Base-by-base conservation (phyloP, 208 protist genomes). In the Trypanosoma mega region DNA sequence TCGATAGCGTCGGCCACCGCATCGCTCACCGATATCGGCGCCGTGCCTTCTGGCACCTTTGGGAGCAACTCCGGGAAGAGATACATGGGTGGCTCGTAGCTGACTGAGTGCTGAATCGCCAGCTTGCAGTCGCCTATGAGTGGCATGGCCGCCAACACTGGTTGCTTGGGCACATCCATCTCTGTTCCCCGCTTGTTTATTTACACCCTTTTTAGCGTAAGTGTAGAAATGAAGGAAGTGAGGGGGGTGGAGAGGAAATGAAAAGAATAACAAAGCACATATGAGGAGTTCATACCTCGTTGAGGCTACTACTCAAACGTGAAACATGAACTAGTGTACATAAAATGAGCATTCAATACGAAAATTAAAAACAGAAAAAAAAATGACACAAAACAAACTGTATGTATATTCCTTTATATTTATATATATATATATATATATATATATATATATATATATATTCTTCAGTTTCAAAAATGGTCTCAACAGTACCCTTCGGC, bases 21-120 rank as follows among this genome's bases (percentile, higher is more conserved):
- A 45, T 95, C 89, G 78, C 85, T 86, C 9, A 85, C 82, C 27
- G 68, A 64, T 8, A 85, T 30, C 21, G 78, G 74, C 4, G 82
- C 58, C 5, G 76, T 83, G 16, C 79, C 81, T 57, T 90, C 72
- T 21, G 83, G 80, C 1, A 91, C 89, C 53, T 69, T 69, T 45
- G 77, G 74, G 31, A 95, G 70, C 46, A 95, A 56, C 67, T 95
- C 83, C 1, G 82, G 89, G 49, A 92, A 93, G 2, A 95, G 75
- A 63, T 95, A 95, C 43, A 93, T 65, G 31, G 89, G 89, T 1
- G 89, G 89, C 73, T 95, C 85, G 53, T 93, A 95, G 24, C 72
- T 78, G 12, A 78, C 81, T 7, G 76, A 31, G 34, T 75, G 83
- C 6, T 61, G 70, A 20, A 95, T 71, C 23, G 56, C 68, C 21